Evolutionary conservation across 116 monocot species (phyloP).

Genomic region (Cymodocea nodosa): DNA sequence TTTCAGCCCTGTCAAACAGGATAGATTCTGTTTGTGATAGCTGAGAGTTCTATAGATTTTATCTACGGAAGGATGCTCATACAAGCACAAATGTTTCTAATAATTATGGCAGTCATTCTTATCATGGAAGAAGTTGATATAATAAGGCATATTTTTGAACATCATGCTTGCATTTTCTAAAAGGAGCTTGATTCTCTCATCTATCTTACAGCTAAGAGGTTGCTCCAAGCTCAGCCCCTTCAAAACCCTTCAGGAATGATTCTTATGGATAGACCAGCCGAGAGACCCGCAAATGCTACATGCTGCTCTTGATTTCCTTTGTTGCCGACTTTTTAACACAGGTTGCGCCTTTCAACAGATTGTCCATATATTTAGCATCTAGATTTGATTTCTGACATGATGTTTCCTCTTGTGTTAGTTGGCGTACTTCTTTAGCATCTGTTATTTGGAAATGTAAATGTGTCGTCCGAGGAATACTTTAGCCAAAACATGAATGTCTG

Average conservation of each 20-base stretch:
- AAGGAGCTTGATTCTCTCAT: background rate
- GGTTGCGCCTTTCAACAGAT: background rate
- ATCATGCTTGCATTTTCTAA: background rate
- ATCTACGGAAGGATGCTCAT: background rate
- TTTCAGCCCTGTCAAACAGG: too few relatives aligned
- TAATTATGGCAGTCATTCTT: too few relatives aligned
- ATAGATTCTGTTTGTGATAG: background rate
- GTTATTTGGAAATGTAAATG: conserved; percentile 4
- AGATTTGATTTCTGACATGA: background rate
- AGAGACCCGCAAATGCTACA: conserved; percentile 15
- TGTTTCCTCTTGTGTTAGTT: background rate
- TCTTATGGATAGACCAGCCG: conserved; percentile 22
- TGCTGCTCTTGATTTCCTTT: conserved; percentile 41
- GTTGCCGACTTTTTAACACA: too few relatives aligned
- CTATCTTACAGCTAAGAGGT: conserved; percentile 45
- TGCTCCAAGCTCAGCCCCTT: conserved; percentile 34
- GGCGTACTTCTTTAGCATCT: background rate
- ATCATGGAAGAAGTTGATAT: background rate
- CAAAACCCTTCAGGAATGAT: conserved; percentile 57
- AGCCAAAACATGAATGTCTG: background rate
- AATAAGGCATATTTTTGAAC: background rate
- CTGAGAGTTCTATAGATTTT: background rate
- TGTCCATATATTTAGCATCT: background rate
- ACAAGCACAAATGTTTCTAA: background rate
- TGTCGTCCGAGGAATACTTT: background rate